A percentile compares a stretch with the other conserved stretches of the same genome.
Conservation (phyloP, 2,329 filamentous ascomycete genomes). For the Cercospora zeae-maydis region DNA sequence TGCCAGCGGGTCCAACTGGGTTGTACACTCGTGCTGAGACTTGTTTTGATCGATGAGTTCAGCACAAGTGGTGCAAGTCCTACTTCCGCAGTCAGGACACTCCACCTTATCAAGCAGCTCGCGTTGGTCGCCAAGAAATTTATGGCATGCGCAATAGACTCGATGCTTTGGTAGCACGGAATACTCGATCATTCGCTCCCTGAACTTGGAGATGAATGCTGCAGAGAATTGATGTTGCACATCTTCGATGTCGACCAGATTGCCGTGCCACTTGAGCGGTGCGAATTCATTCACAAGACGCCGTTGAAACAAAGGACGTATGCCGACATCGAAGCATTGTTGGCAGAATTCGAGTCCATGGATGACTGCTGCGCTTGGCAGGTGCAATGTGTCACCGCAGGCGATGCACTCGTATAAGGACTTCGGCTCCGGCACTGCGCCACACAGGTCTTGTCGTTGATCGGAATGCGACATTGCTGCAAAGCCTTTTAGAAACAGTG, state of each 20-base stretch:
- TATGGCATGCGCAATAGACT: not conserved
- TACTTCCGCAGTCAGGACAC: not conserved
- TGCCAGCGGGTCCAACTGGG: not conserved
- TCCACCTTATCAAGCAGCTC: not conserved
- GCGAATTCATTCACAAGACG: conserved; percentile 1
- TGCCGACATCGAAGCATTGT: conserved; percentile 2
- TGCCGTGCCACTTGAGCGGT: not conserved
- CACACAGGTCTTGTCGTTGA: not conserved
- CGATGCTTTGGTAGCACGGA: not conserved
- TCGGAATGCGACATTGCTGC: not conserved
- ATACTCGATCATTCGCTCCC: not conserved
- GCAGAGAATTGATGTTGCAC: conserved; percentile 3
- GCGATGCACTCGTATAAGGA: not conserved
- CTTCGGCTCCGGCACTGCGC: not conserved
- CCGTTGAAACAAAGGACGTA: conserved; percentile 9
- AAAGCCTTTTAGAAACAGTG: not conserved
- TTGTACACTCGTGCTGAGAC: not conserved
- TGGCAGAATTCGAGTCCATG: conserved; percentile 4
- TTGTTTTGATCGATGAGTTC: not conserved
- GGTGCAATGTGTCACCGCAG: not conserved
- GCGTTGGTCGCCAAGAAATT: not conserved
- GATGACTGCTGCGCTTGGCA: not conserved
- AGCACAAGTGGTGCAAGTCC: not conserved
- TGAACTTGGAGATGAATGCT: not conserved
- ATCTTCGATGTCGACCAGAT: not conserved